Base-by-base conservation (phyloP, 1,284 basidiomycete species). In the Porogramme epimiltina region DNA sequence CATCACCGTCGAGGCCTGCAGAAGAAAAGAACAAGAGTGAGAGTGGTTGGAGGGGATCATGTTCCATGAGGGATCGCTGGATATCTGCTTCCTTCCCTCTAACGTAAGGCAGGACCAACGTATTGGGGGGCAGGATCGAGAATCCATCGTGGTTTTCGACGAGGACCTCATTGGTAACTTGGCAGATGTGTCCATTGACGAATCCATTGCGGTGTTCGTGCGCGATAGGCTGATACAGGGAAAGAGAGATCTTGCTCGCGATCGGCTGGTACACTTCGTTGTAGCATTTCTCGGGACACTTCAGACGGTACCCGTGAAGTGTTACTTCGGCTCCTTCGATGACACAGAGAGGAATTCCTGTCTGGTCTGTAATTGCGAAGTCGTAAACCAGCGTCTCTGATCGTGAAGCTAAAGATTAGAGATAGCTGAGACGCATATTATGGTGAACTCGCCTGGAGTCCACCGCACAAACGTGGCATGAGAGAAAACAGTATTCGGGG, bases 401-500 rank as follows among this genome's bases (percentile, higher is more conserved):
- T 48, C 3, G 25, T 47, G 26, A 60, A 55, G 44, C 63, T 54
- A 40, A 58, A 62, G 3, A 48, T 28, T 34, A 60, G 45, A 9
- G 43, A 44, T n/a, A 55, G 55, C 41, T 34, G 3, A 44, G 5
- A n/a, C 59, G 41, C n/a, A 19, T 11, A 4, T 11, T 13, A 36
- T 8, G 4, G 13, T 2, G 33, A 31, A 6, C 60, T 28, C 49
- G 68, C 67, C 60, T 16, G 66, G 66, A 5, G 59, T 51, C 65
- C 66, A 68, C 13, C 56, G 40, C 16, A 44, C 42, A 37, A 60
- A 49, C 9, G 28, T 52, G 0, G 47, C 59, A 42, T 68, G 56
- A 2, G 60, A 45, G 31, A 52, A 62, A 10, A 69, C 36, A 15
- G 19, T 39, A 22, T 49, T 37, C 18, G 60, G 62, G 45, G 61